A percentile compares a stretch with the other conserved stretches of the same genome.
Conservation (phyloP, 106 monocot species). For the Apostasia ramifera region DNA sequence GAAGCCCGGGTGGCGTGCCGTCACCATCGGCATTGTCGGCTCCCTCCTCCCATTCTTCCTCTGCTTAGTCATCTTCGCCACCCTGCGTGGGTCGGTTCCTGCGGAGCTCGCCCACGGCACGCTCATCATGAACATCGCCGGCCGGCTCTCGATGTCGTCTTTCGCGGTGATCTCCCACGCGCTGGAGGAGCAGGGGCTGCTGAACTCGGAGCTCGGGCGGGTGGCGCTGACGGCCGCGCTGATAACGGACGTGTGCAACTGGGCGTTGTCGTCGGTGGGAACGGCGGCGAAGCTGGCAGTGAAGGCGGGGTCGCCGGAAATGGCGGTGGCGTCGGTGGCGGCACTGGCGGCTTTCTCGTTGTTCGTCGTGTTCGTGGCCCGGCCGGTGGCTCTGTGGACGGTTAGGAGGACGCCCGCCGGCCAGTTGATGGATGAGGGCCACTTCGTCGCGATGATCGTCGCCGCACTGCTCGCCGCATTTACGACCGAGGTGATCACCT, state of each 20-base stretch:
- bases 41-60: conserved; percentile 16
- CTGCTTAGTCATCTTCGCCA: background rate
- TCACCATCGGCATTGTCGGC: conserved; percentile 16
- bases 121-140: conserved; percentile 17
- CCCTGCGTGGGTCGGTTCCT: conserved; percentile 1
- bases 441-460: conserved; percentile 16
- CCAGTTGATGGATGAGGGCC: conserved; percentile 16
- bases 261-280: conserved; percentile 7
- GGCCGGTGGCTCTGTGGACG: conserved; percentile 10
- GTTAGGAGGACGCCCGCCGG: conserved; percentile 20
- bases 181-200: conserved; percentile 42
- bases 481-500: conserved; percentile 11
- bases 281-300: background rate
- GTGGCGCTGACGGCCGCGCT: conserved; percentile 37
- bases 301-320: conserved; percentile 1
- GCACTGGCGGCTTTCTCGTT: conserved; percentile 6
- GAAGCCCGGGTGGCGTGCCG: conserved; percentile 18
- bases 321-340: conserved; percentile 1
- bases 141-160: conserved; percentile 33
- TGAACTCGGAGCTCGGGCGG: conserved; percentile 50
- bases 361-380: conserved; percentile 9
- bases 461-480: conserved; percentile 20
- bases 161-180: conserved; percentile 31
- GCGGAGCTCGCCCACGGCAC: background rate
- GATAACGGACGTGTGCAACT: conserved; percentile 28